phyloP scores from a whole-genome alignment of 176 grass and related monocot genomes.

The Bromus sterilis region DNA sequence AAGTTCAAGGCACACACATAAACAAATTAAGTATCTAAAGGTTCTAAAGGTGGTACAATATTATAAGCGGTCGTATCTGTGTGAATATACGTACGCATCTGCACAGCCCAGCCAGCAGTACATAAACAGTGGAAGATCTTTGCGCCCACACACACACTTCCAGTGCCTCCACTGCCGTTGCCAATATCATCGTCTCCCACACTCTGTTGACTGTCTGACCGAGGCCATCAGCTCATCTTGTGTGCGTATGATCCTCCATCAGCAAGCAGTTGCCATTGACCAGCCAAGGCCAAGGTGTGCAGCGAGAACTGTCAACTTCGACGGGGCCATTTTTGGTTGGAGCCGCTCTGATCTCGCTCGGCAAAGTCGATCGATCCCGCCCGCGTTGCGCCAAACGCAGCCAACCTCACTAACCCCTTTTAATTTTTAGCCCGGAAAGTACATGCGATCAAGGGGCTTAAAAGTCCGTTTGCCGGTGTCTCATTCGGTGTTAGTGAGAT shows the following conservation, averaged over 20 bases:
- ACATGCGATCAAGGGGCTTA: not conserved
- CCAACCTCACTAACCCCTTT: not conserved
- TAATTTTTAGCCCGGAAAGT: not conserved
- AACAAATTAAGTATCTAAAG: not conserved
- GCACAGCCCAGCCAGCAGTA: not conserved
- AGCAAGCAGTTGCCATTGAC: constrained; percentile 19
- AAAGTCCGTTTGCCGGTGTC: not conserved
- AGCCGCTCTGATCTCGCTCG: not conserved
- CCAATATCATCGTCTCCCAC: constrained; percentile 19
- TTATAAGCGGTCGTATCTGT: too few species aligned
- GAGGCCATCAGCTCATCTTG: constrained; percentile 5
- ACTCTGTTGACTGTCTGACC: constrained; percentile 20
- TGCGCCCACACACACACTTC: not conserved
- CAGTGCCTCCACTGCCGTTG: not conserved
- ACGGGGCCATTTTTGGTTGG: not conserved
- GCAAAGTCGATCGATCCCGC: too few species aligned
- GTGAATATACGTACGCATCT: not conserved
- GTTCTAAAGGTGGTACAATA: not conserved
- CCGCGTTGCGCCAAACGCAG: not conserved
- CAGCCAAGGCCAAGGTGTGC: not conserved
- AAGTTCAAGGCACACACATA: not conserved
- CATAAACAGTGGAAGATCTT: not conserved
- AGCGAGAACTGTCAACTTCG: not conserved
- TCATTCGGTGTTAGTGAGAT: not conserved
- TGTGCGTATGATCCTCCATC: not conserved